Conservation (phyloP, 768 basidiomycete genomes). For the Amanita muscaria region DNA sequence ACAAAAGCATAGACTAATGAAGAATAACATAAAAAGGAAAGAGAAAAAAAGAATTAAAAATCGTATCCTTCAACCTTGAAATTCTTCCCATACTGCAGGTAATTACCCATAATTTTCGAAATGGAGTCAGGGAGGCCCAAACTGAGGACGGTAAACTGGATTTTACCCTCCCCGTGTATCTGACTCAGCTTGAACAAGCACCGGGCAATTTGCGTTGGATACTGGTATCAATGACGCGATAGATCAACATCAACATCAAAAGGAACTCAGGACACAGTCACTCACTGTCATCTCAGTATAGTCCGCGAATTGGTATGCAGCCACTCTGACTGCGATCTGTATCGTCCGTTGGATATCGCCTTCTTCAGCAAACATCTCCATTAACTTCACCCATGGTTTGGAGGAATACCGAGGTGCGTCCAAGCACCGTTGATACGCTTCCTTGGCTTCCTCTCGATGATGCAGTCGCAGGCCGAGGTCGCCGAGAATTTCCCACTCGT, state of each 20-base stretch:
- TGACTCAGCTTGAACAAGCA: conserved; percentile 91
- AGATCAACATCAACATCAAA: conserved; percentile 2
- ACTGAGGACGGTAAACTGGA: conserved; percentile 85
- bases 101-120: conserved; percentile 88
- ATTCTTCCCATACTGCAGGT: conserved; percentile 75
- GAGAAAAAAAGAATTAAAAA: conserved; percentile 36
- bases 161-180: conserved; percentile 90
- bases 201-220: conserved; percentile 84
- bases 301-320: conserved; percentile 86
- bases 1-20: neutral
- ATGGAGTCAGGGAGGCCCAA: conserved; percentile 91
- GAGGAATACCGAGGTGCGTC: conserved; percentile 79
- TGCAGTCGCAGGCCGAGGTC: conserved; percentile 89
- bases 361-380: conserved; percentile 97
- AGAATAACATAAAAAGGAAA: conserved; percentile 4
- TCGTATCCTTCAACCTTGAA: conserved; percentile 88
- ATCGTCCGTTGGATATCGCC: conserved; percentile 86
- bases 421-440: conserved; percentile 91
- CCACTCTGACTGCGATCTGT: conserved; percentile 87
- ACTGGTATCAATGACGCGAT: conserved; percentile 33
- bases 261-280: conserved; percentile 13
- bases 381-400: conserved; percentile 88
- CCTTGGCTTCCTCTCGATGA: conserved; percentile 98
- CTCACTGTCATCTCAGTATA: conserved; percentile 84
- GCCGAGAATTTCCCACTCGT: conserved; percentile 98